Evolutionary conservation across 306 rosid genomes (phyloP).

Genomic region (Abrus precatorius): DNA sequence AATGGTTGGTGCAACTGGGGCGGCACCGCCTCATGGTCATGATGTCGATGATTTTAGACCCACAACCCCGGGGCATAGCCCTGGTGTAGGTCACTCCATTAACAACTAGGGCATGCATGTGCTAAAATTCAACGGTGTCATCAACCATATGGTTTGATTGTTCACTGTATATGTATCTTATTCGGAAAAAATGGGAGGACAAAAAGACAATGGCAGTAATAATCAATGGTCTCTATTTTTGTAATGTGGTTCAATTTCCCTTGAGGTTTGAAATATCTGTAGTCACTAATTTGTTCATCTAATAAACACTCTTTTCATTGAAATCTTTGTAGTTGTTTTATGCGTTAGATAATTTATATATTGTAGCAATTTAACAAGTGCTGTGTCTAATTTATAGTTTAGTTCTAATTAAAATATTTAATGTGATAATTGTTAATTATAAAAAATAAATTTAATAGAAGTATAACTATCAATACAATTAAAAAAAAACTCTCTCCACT

Average conservation of each 20-base stretch:
- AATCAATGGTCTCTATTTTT: not conserved
- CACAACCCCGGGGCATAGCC: slow-evolving; percentile 81
- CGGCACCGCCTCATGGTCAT: slow-evolving; percentile 45
- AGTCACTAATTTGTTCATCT: not conserved
- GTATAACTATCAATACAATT: too few species aligned
- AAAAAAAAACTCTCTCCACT: too few species aligned
- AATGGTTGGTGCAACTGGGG: slow-evolving; percentile 20
- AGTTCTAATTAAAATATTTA: too few species aligned
- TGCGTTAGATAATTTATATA: too few species aligned
- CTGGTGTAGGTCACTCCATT: slow-evolving; percentile 71
- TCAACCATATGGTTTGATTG: not conserved
- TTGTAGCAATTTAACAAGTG: too few species aligned
- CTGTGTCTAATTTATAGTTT: too few species aligned
- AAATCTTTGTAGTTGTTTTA: too few species aligned
- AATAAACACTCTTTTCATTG: too few species aligned
- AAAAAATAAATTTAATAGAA: too few species aligned
- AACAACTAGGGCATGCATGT: slow-evolving; percentile 45
- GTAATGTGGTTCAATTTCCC: not conserved
- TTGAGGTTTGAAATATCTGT: not conserved
- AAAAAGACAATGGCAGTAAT: not conserved
- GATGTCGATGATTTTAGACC: slow-evolving; percentile 63
- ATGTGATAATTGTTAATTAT: too few species aligned
- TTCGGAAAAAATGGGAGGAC: not conserved
- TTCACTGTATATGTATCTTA: not conserved
- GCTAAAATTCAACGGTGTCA: not conserved